These are phyloP conservation scores for Rosellinia necatrix DNA, from an alignment of 2,329 filamentous ascomycete genomes.

Conservation along the genomic window DNA sequence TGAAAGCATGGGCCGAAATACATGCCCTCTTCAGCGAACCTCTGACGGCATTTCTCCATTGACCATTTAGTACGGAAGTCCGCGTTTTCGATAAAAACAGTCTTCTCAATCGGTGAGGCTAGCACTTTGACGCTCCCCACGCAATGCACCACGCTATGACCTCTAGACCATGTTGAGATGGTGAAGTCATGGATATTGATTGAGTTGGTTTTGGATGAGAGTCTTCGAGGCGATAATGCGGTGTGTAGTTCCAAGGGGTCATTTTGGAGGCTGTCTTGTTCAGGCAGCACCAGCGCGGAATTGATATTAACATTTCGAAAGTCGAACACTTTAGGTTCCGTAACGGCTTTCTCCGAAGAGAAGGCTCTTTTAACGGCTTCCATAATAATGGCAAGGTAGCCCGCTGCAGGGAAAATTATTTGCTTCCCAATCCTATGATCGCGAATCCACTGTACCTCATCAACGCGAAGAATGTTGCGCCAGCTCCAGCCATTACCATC, in stretches of 20 bases:
- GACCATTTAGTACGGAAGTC: not conserved
- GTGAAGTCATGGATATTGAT: conserved; percentile 27
- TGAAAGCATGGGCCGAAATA: conserved; percentile 7
- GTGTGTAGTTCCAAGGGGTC: conserved; percentile 25
- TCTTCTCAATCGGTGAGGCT: not conserved
- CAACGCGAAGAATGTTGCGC: conserved; percentile 24
- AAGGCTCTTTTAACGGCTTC: conserved; percentile 10
- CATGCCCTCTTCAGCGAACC: conserved; percentile 13
- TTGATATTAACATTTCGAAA: conserved; percentile 8
- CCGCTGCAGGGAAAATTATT: conserved; percentile 29
- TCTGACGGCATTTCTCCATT: conserved; percentile 6
- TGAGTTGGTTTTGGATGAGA: conserved; percentile 18
- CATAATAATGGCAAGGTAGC: conserved; percentile 25
- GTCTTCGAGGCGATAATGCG: conserved; percentile 8
- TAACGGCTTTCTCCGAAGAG: too few relatives aligned
- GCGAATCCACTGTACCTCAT: conserved; percentile 27
- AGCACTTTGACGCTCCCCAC: conserved; percentile 8
- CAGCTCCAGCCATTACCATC: conserved; percentile 26
- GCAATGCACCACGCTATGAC: conserved; percentile 20
- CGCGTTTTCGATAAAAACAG: not conserved
- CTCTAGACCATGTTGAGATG: conserved; percentile 25
- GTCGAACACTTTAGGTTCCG: not conserved
- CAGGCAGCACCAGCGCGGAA: not conserved
- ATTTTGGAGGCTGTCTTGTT: not conserved
- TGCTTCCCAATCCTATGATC: conserved; percentile 29